Evolutionary conservation across 805 yeast species (phyloP), one percentile per base, ranked within the genome.

Genomic region (Ogataea thermomethanolica): DNA sequence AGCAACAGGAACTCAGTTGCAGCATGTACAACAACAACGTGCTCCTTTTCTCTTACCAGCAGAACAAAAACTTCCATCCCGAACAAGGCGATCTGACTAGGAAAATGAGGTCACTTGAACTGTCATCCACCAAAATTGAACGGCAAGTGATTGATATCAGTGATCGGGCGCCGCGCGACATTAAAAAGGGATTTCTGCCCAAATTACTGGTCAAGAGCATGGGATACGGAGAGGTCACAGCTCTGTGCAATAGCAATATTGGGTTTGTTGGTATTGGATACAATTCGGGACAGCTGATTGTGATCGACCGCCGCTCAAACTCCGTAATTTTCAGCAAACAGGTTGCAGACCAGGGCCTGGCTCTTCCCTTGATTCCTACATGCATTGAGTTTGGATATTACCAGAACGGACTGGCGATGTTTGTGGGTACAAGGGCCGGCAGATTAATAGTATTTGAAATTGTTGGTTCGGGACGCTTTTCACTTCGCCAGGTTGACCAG

Each of bases 181-280:
- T 76, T 7, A 67, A 64, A 41, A 81, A 77, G 41, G 90, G 89
- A 0, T 81, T 81, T 47, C 50, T 83, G 49, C 90, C 91, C 0
- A 65, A 69, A 33, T 67, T 71, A 2, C 49, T 79, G 12, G 65
- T 70, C 29, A 71, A 73, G 12, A 55, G 65, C 8, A 26, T 43
- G 27, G 62, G 63, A 26, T 55, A 61, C 36, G 78, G 79, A 0
- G 57, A 57, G 4, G 80, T 85, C 8, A 68, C 90, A 0, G 74
- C 85, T 1, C 45, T 90, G 35, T 70, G 74, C 39, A 75, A 84
- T 59, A 81, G 90, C 45, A 74, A 82, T 47, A 70, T 88, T 35
- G 96, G 96, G 0, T 90, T 93, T 65, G 85, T 84, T 7, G 93
- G 84, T 0, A 67, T 86, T 29, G 95, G 85, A 1, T 88, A 84